Percentiles rank a stretch among this genome's conserved stretches.
These are phyloP conservation scores for Fusarium sp. DNA, from an alignment of 2,329 filamentous ascomycete species.

Conservation along the genomic window DNA sequence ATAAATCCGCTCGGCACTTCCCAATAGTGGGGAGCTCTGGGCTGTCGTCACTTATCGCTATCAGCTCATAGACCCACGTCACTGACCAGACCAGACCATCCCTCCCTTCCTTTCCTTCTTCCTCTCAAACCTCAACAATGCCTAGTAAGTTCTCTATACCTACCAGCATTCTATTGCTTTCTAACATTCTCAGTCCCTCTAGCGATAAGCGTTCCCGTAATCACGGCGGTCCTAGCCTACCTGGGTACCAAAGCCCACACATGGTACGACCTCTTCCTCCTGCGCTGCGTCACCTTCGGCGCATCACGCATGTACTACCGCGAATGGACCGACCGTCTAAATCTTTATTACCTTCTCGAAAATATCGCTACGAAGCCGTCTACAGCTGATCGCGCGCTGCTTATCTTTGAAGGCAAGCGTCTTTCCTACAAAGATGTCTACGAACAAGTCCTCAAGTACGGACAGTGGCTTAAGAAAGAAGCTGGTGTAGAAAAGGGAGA, in stretches of 20 bases:
- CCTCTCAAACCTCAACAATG: conserved; percentile 23
- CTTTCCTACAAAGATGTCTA: conserved; percentile 85
- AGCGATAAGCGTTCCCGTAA: conserved; percentile 68
- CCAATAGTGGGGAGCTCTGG: conserved; percentile 28
- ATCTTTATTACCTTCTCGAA: conserved; percentile 82
- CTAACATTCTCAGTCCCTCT: conserved; percentile 60
- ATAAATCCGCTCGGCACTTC: conserved; percentile 14
- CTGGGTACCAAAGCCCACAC: conserved; percentile 77
- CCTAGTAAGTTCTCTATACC: conserved; percentile 19
- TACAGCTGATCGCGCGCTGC: conserved; percentile 66
- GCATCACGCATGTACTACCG: conserved; percentile 58
- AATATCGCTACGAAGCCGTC: conserved; percentile 65
- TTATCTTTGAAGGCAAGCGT: conserved; percentile 75
- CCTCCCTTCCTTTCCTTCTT: neutral
- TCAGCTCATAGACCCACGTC: conserved; percentile 37
- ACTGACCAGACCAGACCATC: neutral
- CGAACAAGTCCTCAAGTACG: conserved; percentile 76
- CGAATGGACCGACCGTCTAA: conserved; percentile 71
- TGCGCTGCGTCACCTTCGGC: conserved; percentile 66
- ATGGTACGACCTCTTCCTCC: conserved; percentile 72
- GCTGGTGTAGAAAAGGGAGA: conserved; percentile 75
- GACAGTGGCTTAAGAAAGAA: conserved; percentile 76
- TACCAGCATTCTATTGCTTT: neutral
- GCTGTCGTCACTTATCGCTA: conserved; percentile 40
- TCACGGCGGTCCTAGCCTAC: conserved; percentile 78